phyloP scores from a whole-genome alignment of 208 protist species.

The Trichomonas gallinae region DNA sequence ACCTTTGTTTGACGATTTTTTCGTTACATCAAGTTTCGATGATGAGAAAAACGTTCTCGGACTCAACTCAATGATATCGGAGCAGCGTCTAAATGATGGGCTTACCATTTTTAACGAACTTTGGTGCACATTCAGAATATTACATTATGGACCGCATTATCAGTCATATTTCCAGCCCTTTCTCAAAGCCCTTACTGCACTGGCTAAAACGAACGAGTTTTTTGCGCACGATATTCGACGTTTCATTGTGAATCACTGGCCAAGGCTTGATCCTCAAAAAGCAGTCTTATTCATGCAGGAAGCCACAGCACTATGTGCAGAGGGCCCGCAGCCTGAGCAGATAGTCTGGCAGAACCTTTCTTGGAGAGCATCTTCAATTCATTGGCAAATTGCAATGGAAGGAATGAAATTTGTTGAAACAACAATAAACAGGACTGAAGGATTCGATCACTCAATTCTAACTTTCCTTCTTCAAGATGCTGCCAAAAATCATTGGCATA shows the following conservation, averaged over 20 bases:
- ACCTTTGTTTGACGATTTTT: background rate
- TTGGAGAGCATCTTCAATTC: background rate
- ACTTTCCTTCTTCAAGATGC: background rate
- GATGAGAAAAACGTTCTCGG: background rate
- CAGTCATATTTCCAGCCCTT: background rate
- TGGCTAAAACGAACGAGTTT: background rate
- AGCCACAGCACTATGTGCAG: background rate
- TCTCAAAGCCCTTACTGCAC: background rate
- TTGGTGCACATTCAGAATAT: background rate
- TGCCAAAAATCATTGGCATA: background rate
- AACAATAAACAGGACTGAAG: background rate
- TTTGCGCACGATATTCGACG: background rate
- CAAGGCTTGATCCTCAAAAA: background rate
- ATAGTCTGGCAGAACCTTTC: background rate
- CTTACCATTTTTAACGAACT: background rate
- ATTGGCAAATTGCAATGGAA: slow-evolving; percentile 6
- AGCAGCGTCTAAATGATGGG: background rate
- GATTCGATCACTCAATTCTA: background rate
- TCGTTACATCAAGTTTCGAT: background rate
- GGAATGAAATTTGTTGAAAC: background rate
- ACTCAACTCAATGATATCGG: background rate
- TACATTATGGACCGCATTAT: background rate
- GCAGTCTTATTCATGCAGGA: background rate
- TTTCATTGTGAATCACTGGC: background rate
- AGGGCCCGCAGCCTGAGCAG: background rate